phyloP scores from a whole-genome alignment of 768 basidiomycete genomes.

The Pleurotus tuoliensis region DNA sequence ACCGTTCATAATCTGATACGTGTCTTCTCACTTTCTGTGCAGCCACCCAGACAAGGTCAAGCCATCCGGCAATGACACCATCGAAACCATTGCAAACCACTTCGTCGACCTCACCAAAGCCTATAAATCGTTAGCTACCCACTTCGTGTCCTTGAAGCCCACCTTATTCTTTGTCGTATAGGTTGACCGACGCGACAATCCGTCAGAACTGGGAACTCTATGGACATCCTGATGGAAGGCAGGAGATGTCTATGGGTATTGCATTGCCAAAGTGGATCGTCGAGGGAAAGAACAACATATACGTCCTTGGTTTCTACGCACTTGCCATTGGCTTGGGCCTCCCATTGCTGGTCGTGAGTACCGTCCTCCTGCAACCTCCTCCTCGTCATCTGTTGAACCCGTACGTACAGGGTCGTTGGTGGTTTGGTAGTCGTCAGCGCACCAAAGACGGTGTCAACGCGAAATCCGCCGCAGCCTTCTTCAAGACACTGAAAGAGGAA shows the following conservation, averaged over 20 bases:
- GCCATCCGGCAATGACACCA: conserved; percentile 74
- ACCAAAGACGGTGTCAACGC: conserved; percentile 92
- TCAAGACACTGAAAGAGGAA: conserved; percentile 82
- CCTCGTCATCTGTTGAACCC: not conserved
- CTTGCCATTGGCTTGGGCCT: conserved; percentile 83
- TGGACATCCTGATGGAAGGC: conserved; percentile 96
- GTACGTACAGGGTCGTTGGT: conserved; percentile 74
- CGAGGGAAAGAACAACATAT: conserved; percentile 85
- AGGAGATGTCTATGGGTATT: conserved; percentile 91
- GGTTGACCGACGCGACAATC: conserved; percentile 88
- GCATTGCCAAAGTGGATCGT: conserved; percentile 93
- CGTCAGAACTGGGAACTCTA: conserved; percentile 87
- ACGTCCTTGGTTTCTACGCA: conserved; percentile 87
- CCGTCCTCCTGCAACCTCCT: not conserved
- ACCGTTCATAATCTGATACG: not conserved
- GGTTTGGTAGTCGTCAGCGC: conserved; percentile 87
- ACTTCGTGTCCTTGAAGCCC: not conserved
- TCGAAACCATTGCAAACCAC: conserved; percentile 78
- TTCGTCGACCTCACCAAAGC: conserved; percentile 97
- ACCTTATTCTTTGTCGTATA: conserved; percentile 21
- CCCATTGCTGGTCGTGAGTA: conserved; percentile 74
- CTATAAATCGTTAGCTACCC: conserved; percentile 75
- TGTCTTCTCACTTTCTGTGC: not conserved
- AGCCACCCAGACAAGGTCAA: conserved; percentile 98
- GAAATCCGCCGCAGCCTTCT: conserved; percentile 80